These are phyloP conservation scores for Oenanthe javanica DNA, from an alignment of 140 eudicot genomes.

Conservation along the genomic window DNA sequence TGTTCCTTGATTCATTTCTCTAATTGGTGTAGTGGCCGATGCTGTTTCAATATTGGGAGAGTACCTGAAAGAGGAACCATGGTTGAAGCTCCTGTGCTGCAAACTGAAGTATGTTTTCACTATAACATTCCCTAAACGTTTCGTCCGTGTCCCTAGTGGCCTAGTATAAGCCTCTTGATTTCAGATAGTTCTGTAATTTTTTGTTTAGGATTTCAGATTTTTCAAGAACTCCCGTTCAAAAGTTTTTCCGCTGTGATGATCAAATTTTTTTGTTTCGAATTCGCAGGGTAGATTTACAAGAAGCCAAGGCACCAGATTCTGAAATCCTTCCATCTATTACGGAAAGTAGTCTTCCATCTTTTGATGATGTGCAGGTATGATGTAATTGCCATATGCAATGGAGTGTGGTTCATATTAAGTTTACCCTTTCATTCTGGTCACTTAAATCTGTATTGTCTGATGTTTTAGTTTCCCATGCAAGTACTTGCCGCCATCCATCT, in stretches of 20 bases:
- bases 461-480: background rate
- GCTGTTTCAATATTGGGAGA: constrained; percentile 80
- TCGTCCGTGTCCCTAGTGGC: background rate
- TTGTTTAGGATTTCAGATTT: background rate
- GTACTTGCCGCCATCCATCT: background rate
- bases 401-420: background rate
- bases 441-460: background rate
- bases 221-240: background rate
- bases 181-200: background rate
- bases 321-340: constrained; percentile 14
- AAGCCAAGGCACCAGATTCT: constrained; percentile 21
- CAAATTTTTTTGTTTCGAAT: background rate
- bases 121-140: background rate
- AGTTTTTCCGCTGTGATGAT: background rate
- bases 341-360: constrained; percentile 34
- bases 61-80: constrained; percentile 84
- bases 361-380: constrained; percentile 46
- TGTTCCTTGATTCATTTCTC: background rate
- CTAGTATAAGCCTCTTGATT: background rate
- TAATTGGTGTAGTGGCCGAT: constrained; percentile 51
- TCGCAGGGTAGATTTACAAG: constrained; percentile 54
- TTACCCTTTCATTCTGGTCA: background rate
- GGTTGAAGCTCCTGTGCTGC: constrained; percentile 64
- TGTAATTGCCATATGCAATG: background rate
- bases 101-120: constrained; percentile 44